Conservation (phyloP, 805 yeast species). For the Blastobotrys muscicola region DNA sequence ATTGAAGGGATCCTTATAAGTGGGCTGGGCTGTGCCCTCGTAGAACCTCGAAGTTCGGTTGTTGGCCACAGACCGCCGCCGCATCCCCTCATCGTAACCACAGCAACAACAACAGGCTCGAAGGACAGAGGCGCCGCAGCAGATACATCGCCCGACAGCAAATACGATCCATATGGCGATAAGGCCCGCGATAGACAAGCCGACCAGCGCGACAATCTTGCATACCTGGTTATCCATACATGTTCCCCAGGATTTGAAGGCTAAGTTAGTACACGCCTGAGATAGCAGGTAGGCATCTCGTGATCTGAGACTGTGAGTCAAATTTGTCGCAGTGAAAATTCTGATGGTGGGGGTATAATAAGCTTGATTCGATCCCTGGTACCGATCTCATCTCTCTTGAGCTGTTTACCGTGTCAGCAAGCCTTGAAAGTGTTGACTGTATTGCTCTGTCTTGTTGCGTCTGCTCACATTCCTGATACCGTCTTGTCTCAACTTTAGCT, state of each 20-base stretch:
- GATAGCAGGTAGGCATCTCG: neutral
- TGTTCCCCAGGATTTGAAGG: slow-evolving; percentile 62
- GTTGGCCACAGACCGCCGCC: too few species aligned
- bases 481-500: too few species aligned
- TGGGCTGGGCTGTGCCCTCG: too few species aligned
- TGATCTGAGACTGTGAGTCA: neutral
- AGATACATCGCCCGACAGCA: slow-evolving; percentile 45
- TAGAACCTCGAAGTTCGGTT: too few species aligned
- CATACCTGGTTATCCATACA: slow-evolving; percentile 74
- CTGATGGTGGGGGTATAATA: neutral
- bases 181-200: slow-evolving; percentile 50
- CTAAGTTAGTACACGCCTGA: slow-evolving; percentile 6
- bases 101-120: slow-evolving; percentile 46
- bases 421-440: too few species aligned
- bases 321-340: neutral
- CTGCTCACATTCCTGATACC: too few species aligned
- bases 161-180: slow-evolving; percentile 46
- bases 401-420: too few species aligned
- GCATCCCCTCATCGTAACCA: slow-evolving; percentile 20
- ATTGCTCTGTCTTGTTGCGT: too few species aligned
- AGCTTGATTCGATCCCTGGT: too few species aligned
- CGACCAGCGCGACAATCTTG: slow-evolving; percentile 67
- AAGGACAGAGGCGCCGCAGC: slow-evolving; percentile 48
- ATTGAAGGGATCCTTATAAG: too few species aligned
- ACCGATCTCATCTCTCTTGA: too few species aligned